These are phyloP conservation scores for Juncus effusus DNA, from an alignment of 176 grass and related monocot species.

Conservation along the genomic window DNA sequence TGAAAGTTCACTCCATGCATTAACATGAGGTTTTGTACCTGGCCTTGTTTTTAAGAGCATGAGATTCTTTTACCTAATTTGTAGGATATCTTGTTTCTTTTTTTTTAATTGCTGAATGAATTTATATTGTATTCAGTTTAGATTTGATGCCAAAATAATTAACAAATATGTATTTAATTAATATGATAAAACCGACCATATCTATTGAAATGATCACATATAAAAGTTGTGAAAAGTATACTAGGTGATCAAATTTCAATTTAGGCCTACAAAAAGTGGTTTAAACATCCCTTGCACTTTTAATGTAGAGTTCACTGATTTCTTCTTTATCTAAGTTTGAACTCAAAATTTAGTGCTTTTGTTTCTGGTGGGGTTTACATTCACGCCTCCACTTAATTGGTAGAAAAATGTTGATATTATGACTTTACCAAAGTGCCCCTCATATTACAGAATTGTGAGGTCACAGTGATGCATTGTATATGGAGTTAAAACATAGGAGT, in stretches of 20 bases:
- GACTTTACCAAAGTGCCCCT: constrained; percentile 20
- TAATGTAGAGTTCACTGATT: too few relatives aligned
- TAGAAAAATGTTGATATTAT: not conserved
- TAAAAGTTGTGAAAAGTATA: too few relatives aligned
- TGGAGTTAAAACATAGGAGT: too few relatives aligned
- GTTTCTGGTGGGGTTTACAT: constrained; percentile 24
- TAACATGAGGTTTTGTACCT: not conserved
- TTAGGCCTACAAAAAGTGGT: too few relatives aligned
- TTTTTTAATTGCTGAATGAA: too few relatives aligned
- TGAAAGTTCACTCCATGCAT: not conserved
- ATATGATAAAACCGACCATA: too few relatives aligned
- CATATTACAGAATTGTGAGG: constrained; percentile 6
- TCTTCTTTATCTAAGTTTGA: constrained; percentile 16
- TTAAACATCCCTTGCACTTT: too few relatives aligned
- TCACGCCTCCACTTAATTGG: constrained; percentile 24
- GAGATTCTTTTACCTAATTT: constrained; percentile 22
- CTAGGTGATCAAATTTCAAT: too few relatives aligned
- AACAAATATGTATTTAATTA: too few relatives aligned
- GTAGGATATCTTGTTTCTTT: constrained; percentile 2
- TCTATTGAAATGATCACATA: too few relatives aligned
- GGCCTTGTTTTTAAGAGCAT: constrained; percentile 17
- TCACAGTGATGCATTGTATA: constrained; percentile 23
- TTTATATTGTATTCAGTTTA: too few relatives aligned
- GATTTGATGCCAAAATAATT: too few relatives aligned
- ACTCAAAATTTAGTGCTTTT: constrained; percentile 15